These are phyloP conservation scores for Betula pendula DNA, from an alignment of 306 rosid genomes.

Conservation along the genomic window DNA sequence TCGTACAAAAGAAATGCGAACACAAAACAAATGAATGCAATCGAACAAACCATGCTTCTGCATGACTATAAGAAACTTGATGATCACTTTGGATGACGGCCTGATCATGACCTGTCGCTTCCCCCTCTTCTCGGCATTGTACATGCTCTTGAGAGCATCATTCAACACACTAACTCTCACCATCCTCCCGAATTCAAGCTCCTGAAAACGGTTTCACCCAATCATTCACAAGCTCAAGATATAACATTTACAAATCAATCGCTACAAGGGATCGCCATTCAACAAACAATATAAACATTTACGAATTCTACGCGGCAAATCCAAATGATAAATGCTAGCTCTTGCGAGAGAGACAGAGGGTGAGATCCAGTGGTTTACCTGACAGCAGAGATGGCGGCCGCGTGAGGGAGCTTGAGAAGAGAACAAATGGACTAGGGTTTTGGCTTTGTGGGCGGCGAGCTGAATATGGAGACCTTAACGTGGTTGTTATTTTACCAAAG, in stretches of 20 bases:
- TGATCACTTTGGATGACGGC: conserved; percentile 42
- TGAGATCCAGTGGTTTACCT: conserved; percentile 8
- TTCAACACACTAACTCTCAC: conserved; percentile 44
- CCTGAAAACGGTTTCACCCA: neutral
- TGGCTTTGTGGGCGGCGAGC: neutral
- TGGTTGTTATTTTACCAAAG: neutral
- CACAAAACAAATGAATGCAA: neutral
- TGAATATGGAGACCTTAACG: neutral
- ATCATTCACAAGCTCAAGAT: neutral
- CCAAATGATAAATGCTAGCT: no score
- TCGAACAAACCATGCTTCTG: conserved; percentile 54
- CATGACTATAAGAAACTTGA: conserved; percentile 45
- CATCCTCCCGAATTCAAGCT: conserved; percentile 14
- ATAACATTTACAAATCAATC: neutral
- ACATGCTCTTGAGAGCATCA: conserved; percentile 50
- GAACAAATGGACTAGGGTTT: conserved; percentile 17
- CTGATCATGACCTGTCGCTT: conserved; percentile 51
- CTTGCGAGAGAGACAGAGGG: neutral
- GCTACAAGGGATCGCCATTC: neutral
- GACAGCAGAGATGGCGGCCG: conserved; percentile 14
- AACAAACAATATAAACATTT: neutral
- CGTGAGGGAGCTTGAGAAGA: neutral
- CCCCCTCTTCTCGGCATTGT: conserved; percentile 47
- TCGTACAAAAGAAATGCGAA: neutral
- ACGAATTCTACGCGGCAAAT: no score